Evolutionary conservation across 768 basidiomycete species (phyloP).

Genomic region (Suillus decipiens): DNA sequence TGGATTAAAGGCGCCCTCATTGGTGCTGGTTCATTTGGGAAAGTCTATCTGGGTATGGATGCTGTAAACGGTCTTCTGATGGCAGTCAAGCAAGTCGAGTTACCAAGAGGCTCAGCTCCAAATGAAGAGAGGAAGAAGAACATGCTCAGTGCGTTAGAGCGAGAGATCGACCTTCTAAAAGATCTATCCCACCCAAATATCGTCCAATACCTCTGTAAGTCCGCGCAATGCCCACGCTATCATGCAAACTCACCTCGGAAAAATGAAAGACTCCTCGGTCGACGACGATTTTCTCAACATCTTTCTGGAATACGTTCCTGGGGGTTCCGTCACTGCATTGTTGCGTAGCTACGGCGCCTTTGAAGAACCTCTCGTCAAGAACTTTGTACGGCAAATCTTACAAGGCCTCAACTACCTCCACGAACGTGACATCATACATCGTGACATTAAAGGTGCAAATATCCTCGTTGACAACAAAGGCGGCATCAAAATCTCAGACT

Average conservation of each 20-base stretch:
- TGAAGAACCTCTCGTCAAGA: constrained; percentile 88
- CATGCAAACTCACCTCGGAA: neutral
- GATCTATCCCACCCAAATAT: constrained; percentile 94
- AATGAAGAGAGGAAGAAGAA: constrained; percentile 93
- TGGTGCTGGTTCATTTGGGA: constrained; percentile 92
- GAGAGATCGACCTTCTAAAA: constrained; percentile 92
- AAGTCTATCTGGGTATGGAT: constrained; percentile 96
- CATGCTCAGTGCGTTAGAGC: constrained; percentile 90
- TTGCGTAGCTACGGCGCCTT: constrained; percentile 92
- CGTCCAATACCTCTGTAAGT: constrained; percentile 94
- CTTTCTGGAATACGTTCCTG: constrained; percentile 96
- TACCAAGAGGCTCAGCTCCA: constrained; percentile 78
- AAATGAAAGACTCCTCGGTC: constrained; percentile 78
- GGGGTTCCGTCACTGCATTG: constrained; percentile 89
- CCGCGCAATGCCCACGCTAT: neutral
- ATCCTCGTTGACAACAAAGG: constrained; percentile 98
- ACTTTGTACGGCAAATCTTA: constrained; percentile 91
- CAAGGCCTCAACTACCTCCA: constrained; percentile 90
- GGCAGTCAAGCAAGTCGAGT: constrained; percentile 97
- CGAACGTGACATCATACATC: constrained; percentile 98
- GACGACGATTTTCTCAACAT: constrained; percentile 93
- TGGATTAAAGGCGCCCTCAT: constrained; percentile 98
- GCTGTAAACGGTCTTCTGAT: constrained; percentile 86
- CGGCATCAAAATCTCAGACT: constrained; percentile 96
- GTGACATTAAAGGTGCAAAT: constrained; percentile 99